Base-by-base conservation (phyloP, 306 rosid genomes). In the Vigna unguiculata region DNA sequence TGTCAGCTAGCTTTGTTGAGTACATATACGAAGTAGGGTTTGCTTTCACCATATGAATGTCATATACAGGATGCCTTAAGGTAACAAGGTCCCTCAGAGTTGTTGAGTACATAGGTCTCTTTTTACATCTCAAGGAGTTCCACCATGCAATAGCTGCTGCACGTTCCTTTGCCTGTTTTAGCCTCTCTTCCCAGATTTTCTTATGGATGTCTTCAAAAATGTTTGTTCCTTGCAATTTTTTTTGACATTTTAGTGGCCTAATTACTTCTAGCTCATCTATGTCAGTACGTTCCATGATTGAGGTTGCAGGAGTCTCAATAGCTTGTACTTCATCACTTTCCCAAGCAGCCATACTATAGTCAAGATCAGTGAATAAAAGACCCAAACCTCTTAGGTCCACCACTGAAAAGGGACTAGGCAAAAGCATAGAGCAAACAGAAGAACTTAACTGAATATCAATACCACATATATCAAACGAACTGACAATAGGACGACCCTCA, bases 401-500 rank as follows among this genome's bases (percentile, higher is more conserved):
- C 9, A 55, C 80, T 65, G 96, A 92, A 83, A 90, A 92, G 51
- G 91, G 77, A 38, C 69, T 83, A 70, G 86, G 89, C 41, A 73
- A 80, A 73, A 92, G 83, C 74, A 88, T 84, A 36, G 93, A 88
- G 82, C 99, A 95, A 57, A 92, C 61, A 75, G 93, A 87, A 62
- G 99, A 90, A 78, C 96, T 90, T 85, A 95, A 75, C 79, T 89
- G 99, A 81, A 74, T 45, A 72, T 87, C 87, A 66, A 95, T 83
- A 72, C 93, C 97, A 67, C 80, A 59, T 92, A 95, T 95, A 81
- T 95, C 97, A 85, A 86, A 90, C 74, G 99, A 95, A 82, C 99
- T 95, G 73, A 95, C 86, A 80, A 92, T 95, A 61, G 99, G 99
- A 82, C 99, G 97, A 49, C 99, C 99, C 86, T 95, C 99, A 85